Base-by-base conservation (phyloP, 2,329 filamentous ascomycete species). In the Trichophyton simii region DNA sequence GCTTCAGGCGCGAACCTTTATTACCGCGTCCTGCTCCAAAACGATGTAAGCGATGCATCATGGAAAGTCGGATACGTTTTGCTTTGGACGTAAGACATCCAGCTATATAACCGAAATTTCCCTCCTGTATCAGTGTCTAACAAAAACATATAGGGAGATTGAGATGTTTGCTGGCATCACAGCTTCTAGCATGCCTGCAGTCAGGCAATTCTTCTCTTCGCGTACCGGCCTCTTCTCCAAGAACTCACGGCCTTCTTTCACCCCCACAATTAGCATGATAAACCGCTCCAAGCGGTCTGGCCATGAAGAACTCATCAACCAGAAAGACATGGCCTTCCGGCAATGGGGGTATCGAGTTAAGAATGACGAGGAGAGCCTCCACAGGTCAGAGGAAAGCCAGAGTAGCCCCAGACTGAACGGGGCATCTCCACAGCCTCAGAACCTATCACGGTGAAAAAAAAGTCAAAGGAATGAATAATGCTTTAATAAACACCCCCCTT, bases 81-180 rank as follows among this genome's bases (percentile, higher is more conserved):
- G 13, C n/a, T 44, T 6, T 58, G 57, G 57, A 15, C 22, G 57
- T 58, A 44, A 58, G 57, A 3, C 6, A 25, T 6, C 57, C 57
- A 15, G 20, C n/a, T 13, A 13, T 20, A 20, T 18, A 34, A n/a
- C 20, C 36, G 11, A 9, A 5, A 28, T n/a, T 7, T 20, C n/a
- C 1, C 5, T 57, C 20, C 3, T 11, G 8, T 5, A 20, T 13
- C 31, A n/a, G 11, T 36, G 5, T 20, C 31, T 58, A 58, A 44
- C 41, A 15, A 25, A 44, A 28, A 58, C 11, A 9, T 31, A n/a
- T 36, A 58, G 57, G 20, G 20, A 22, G 11, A 36, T 46, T 9
- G 57, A 58, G 41, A 46, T 58, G 57, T 58, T 42, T 46, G 57
- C 57, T 20, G 57, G 57, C 5, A 58, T 58, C 57, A 58, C 57